These are phyloP conservation scores for Cyclotella kingstonii DNA, from an alignment of 108 stramenopile species.

Conservation along the genomic window DNA sequence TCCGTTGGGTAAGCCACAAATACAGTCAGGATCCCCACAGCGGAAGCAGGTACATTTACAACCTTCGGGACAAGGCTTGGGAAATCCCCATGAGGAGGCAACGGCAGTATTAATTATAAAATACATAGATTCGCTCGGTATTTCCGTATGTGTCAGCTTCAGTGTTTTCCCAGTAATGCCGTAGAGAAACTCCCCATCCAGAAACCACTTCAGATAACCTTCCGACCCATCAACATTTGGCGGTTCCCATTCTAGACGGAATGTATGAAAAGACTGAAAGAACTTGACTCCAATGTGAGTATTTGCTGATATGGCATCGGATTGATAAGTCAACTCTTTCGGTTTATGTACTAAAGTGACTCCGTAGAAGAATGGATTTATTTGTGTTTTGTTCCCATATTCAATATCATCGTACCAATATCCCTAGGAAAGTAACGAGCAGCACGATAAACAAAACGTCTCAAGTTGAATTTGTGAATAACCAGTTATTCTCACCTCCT, in stretches of 20 bases:
- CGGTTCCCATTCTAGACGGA: constrained; percentile 88
- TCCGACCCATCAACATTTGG: constrained; percentile 62
- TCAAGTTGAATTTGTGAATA: no score
- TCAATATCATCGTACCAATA: constrained; percentile 82
- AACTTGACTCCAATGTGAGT: constrained; percentile 56
- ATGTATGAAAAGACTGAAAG: constrained; percentile 67
- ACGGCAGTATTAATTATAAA: constrained; percentile 87
- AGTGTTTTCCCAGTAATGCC: constrained; percentile 61
- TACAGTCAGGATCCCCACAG: constrained; percentile 85
- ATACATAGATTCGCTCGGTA: constrained; percentile 90
- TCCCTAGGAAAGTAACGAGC: constrained; percentile 37
- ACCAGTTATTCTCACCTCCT: constrained; percentile 35
- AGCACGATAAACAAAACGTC: no score
- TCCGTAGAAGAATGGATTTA: constrained; percentile 92
- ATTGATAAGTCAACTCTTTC: constrained; percentile 73
- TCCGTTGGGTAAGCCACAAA: constrained; percentile 78
- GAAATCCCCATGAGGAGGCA: constrained; percentile 84
- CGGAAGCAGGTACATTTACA: constrained; percentile 80
- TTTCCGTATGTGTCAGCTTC: constrained; percentile 67
- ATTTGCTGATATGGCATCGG: constrained; percentile 87
- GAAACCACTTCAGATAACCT: constrained; percentile 78
- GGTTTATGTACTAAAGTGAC: constrained; percentile 74
- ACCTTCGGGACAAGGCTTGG: constrained; percentile 73
- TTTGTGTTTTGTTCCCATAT: constrained; percentile 69
- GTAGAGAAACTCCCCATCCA: constrained; percentile 68